Base-by-base conservation (phyloP, 2,329 filamentous ascomycete species). In the Pyrenophora teres region DNA sequence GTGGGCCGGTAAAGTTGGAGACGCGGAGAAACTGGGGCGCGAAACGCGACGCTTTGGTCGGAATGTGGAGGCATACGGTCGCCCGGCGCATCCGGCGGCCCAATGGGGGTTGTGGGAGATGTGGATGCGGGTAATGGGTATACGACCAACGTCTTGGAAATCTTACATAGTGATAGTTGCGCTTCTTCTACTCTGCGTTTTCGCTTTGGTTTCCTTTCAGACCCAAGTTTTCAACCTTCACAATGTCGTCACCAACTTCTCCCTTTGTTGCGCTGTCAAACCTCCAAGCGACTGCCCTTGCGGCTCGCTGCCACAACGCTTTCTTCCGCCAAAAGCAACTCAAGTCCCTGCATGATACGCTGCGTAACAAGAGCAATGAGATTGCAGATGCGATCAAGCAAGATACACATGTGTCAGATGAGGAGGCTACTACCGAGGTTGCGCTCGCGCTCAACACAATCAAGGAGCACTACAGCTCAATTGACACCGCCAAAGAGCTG, bases 321-420 rank as follows among this genome's bases (percentile, higher is more conserved):
- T 74, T 73, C 50, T 79, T 78, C 52, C 71, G 77, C 9, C 77
- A 78, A 58, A 71, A 73, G 30, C 75, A 82, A 57, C 70, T 82
- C 7, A 71, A 78, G 49, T 60, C 57, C 2, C 70, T 82, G 0
- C 76, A 79, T 53, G 65, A 74, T 19, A 57, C 58, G 2, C 57
- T 82, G 7, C 64, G 70, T 3, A 60, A 67, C 3, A 72, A 76
- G 16, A 65, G 65, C 19, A 52, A 65, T 6, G 63, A 66, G 1
- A 72, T 80, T 6, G 65, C 70, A 46, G 64, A 73, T 27, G 76
- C 78, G 0, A 75, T 81, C 7, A 63, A 66, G 15, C 65, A 73
- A 31, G 79, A 81, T 50, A 69, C 71, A 2, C 61, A 62, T 3
- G 53, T 70, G 9, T 67, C 69, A 1, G 58, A 62, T 19, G 56